Percentiles rank a stretch among this genome's conserved stretches.
phyloP scores from a whole-genome alignment of 306 rosid species.

The Argentina anserina region DNA sequence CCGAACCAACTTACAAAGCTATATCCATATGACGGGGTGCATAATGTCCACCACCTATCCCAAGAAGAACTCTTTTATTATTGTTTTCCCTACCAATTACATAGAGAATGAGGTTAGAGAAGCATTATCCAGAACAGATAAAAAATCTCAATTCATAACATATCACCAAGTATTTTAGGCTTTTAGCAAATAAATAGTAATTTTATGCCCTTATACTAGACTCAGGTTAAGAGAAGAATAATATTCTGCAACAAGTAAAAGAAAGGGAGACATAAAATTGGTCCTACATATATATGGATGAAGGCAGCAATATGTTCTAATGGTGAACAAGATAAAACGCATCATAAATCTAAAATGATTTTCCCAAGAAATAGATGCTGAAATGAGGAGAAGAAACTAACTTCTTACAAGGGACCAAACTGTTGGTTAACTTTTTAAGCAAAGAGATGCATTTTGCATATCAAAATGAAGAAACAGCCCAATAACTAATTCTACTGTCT shows the following conservation, averaged over 20 bases:
- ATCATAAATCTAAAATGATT: background rate
- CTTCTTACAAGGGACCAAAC: background rate
- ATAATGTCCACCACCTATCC: conserved; percentile 95
- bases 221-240: background rate
- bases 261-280: background rate
- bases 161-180: background rate
- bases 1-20: conserved; percentile 46
- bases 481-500: background rate
- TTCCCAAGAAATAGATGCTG: background rate
- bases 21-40: conserved; percentile 93
- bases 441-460: background rate
- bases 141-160: background rate
- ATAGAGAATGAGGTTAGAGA: conserved; percentile 13
- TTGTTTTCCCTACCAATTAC: conserved; percentile 54
- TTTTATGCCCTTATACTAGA: background rate
- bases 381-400: background rate
- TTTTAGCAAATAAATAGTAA: background rate
- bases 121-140: background rate
- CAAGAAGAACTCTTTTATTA: conserved; percentile 78
- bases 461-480: background rate
- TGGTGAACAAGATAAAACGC: background rate
- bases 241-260: background rate
- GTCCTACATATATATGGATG: background rate
- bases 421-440: background rate
- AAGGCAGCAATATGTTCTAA: background rate